Conservation (phyloP, 768 basidiomycete genomes). For the Leccinellum luteum region DNA sequence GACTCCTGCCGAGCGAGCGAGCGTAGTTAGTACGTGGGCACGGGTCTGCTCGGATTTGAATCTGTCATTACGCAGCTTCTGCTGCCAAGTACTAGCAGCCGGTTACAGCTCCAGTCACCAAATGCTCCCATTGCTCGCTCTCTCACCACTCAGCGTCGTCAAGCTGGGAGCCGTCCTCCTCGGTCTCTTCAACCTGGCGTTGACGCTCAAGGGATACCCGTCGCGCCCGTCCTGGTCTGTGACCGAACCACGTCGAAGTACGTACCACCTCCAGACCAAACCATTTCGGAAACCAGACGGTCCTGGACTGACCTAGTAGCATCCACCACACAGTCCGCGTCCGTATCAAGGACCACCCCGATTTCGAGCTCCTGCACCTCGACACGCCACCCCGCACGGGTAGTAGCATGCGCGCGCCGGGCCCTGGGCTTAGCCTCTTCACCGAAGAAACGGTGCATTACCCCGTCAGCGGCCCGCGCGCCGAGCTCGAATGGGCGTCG, state of each 20-base stretch:
- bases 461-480: conserved; percentile 20
- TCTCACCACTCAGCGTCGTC: conserved; percentile 17
- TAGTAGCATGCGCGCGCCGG: neutral
- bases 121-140: neutral
- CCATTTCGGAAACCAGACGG: neutral
- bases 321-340: conserved; percentile 13
- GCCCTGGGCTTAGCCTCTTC: conserved; percentile 9
- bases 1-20: too few species aligned
- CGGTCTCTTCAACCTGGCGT: conserved; percentile 15
- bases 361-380: conserved; percentile 16
- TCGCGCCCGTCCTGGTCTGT: neutral
- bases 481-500: conserved; percentile 25
- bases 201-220: conserved; percentile 3
- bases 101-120: too few species aligned
- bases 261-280: neutral
- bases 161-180: conserved; percentile 20
- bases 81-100: too few species aligned
- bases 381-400: neutral
- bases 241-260: conserved; percentile 14
- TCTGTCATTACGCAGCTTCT: neutral
- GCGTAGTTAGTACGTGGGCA: neutral
- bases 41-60: neutral
- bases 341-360: conserved; percentile 7
- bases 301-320: neutral
- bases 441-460: conserved; percentile 27